Evolutionary conservation across 108 stramenopile species (phyloP), one percentile per base, ranked within the genome.

Genomic region (Discostella pseudostelligera): DNA sequence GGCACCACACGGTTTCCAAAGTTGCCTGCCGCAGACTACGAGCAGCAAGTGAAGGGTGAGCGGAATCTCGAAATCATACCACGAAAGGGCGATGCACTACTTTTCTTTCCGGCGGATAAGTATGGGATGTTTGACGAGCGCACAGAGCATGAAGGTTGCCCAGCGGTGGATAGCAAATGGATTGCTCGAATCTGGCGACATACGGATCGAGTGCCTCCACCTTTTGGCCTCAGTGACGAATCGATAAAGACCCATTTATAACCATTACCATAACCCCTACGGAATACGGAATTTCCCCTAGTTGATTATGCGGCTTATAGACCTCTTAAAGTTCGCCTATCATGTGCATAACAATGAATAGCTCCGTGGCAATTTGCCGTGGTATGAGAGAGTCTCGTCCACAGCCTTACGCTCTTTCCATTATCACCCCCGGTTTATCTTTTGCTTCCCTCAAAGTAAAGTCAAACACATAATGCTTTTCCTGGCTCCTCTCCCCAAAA

Each of bases 171-270:
- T 67, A 84, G 85, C 61, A 92, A 92, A 54, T 88, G 87, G 86
- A 87, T 92, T 59, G 90, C 85, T 14, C 68, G 87, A 17, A 88
- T 92, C 32, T 92, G 90, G 90, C 58, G 83, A 43, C 89, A 90
- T 59, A 58, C 68, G 7, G 40, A 70, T 28, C 55, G 86, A 12
- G 86, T 87, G 0, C 83, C 86, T 25, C 84, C 88, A 29, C 88
- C 88, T 16, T 90, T 82, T 60, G 88, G 88, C 37, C 59, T 90
- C 6, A 74, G 83, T 46, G 84, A 87, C 45, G 56, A 51, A 24
- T 62, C 62, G 0, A 71, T 71, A 0, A 14, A 57, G 44, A 25
- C 25, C n/a, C 43, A 56, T 54, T 20, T 57, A 47, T 67, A 36
- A 20, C 16, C 7, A 32, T 32, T 32, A n/a, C n/a, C n/a, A n/a